A percentile compares a stretch with the other conserved stretches of the same genome.
These are phyloP conservation scores for Macrocybe gigantea DNA, from an alignment of 768 basidiomycete genomes.

Conservation along the genomic window DNA sequence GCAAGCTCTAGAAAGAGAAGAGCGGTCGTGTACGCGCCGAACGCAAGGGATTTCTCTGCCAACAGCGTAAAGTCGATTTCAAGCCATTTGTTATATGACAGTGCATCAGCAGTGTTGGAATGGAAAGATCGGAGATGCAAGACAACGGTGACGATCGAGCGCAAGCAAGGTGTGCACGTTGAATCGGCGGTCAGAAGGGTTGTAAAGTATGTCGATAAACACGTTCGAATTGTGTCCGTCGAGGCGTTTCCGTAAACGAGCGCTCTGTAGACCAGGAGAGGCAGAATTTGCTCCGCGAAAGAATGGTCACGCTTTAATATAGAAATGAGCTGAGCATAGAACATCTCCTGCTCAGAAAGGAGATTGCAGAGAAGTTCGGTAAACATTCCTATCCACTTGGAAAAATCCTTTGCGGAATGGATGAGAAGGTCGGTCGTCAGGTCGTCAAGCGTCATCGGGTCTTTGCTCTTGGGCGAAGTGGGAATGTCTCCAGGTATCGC, in stretches of 20 bases:
- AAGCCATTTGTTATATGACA: constrained; percentile 77
- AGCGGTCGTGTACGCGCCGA: constrained; percentile 85
- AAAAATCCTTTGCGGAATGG: constrained; percentile 43
- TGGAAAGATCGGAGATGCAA: constrained; percentile 77
- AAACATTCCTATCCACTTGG: constrained; percentile 56
- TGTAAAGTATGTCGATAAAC: constrained; percentile 53
- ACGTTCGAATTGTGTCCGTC: too few relatives aligned
- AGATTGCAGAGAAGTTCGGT: constrained; percentile 53
- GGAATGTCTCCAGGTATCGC: constrained; percentile 42
- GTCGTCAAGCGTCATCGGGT: constrained; percentile 30
- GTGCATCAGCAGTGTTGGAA: constrained; percentile 24
- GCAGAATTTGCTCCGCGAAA: constrained; percentile 66
- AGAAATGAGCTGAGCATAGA: constrained; percentile 63
- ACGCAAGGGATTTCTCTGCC: constrained; percentile 65
- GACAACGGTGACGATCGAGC: constrained; percentile 66
- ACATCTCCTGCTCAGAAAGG: constrained; percentile 46
- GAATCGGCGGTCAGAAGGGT: constrained; percentile 36
- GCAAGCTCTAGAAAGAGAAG: constrained; percentile 86
- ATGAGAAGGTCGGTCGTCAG: constrained; percentile 26
- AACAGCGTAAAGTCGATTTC: constrained; percentile 68
- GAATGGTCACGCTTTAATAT: constrained; percentile 48
- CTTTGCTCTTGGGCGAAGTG: constrained; percentile 24
- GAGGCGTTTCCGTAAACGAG: constrained; percentile 22
- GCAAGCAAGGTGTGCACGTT: constrained; percentile 37
- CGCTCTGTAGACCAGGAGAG: constrained; percentile 67